These are phyloP conservation scores for Termitomyces sp. DNA, from an alignment of 768 basidiomycete species.

Conservation along the genomic window DNA sequence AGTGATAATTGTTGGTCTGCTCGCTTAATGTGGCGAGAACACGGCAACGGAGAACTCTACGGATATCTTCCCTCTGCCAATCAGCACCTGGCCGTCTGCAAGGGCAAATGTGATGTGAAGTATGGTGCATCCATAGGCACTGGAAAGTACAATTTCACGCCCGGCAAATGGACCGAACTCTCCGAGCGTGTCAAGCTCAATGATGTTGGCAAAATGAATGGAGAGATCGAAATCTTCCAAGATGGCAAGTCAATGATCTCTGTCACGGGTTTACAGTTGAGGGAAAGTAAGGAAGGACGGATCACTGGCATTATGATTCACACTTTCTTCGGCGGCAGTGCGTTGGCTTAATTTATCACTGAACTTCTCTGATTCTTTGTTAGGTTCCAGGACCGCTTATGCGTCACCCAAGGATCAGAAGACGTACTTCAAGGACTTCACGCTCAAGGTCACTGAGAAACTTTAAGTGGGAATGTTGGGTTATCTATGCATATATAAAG, in stretches of 20 bases:
- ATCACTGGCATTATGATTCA: slow-evolving; percentile 25
- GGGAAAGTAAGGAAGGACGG: slow-evolving; percentile 7
- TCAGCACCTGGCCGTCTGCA: slow-evolving; percentile 36
- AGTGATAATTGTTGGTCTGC: slow-evolving; percentile 58
- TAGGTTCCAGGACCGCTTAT: slow-evolving; percentile 5
- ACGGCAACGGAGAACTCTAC: slow-evolving; percentile 62
- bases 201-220: slow-evolving; percentile 47
- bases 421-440: slow-evolving; percentile 9
- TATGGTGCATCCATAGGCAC: slow-evolving; percentile 49
- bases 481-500: background rate
- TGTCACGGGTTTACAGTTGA: slow-evolving; percentile 4
- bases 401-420: slow-evolving; percentile 4
- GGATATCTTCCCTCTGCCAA: slow-evolving; percentile 57
- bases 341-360: background rate
- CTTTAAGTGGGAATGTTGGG: background rate
- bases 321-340: slow-evolving; percentile 21
- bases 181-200: slow-evolving; percentile 57
- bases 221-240: slow-evolving; percentile 49
- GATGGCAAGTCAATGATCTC: slow-evolving; percentile 26
- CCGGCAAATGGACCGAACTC: slow-evolving; percentile 51
- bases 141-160: slow-evolving; percentile 44
- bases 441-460: background rate
- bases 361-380: background rate
- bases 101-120: slow-evolving; percentile 30
- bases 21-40: slow-evolving; percentile 64